Evolutionary conservation across 2,329 filamentous ascomycete species (phyloP), one percentile per base, ranked within the genome.

Genomic region (Paraphoma sp.): DNA sequence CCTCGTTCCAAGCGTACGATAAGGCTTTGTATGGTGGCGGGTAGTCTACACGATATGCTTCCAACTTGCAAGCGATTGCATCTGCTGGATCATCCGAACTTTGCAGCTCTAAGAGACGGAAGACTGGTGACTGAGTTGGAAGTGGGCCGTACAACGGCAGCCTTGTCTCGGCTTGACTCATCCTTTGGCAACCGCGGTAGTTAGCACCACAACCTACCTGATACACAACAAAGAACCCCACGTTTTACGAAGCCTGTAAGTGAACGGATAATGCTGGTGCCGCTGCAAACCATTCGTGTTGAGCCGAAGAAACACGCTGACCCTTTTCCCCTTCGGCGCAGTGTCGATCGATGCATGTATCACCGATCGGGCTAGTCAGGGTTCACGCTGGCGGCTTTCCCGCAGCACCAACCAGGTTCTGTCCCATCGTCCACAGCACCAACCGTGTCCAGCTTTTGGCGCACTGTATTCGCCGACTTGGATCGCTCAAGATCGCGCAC

Each of bases 21-120:
- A 46, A 17, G 28, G 44, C 44, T 30, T 46, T 46, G 28, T 46
- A 48, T 18, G 10, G n/a, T 40, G 31, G 30, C 38, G 10, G 14
- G 23, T 28, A 33, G 6, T 6, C 31, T 41, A 42, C 8, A 6
- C 17, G 29, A 29, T 42, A n/a, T 17, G 11, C 38, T 42, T 46
- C 12, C 31, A 40, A 47, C 6, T 5, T 51, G 18, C 45, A 56
- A 43, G 40, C 43, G 36, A 46, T 53, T 41, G 50, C 59, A 54
- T 17, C 16, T n/a, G 40, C 11, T 16, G 40, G 40, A 17, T 42
- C 40, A 17, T 16, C 8, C 40, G 40, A 14, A n/a, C 11, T 11
- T 8, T 42, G n/a, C 16, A 42, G n/a, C 16, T 42, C 11, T 17
- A 42, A 42, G 8, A 42, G n/a, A n/a, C 40, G 40, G 8, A 42